Percentiles rank a stretch among this genome's conserved stretches.
Evolutionary conservation across 768 basidiomycete species (phyloP).

Genomic region (Rubroboletus satanas): DNA sequence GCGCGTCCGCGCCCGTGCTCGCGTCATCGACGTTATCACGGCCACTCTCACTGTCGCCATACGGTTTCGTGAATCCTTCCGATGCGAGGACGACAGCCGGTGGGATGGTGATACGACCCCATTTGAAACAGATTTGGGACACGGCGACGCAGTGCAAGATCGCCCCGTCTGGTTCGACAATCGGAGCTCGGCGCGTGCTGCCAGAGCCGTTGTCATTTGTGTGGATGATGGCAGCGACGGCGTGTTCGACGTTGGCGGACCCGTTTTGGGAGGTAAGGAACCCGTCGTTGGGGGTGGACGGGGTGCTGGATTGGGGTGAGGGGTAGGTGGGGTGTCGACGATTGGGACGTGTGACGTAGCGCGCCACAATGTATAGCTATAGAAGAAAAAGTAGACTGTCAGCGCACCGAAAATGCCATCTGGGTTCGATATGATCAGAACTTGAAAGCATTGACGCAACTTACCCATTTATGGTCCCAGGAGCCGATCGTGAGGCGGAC

Average conservation of each 20-base stretch:
- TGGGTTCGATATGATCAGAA: neutral
- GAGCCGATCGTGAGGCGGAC: constrained; percentile 50
- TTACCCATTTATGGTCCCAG: constrained; percentile 82
- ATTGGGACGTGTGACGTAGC: constrained; percentile 56
- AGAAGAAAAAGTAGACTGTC: neutral
- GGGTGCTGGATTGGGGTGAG: constrained; percentile 27
- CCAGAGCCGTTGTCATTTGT: neutral
- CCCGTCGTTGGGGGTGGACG: constrained; percentile 18
- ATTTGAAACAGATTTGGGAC: constrained; percentile 65
- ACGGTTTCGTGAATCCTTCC: constrained; percentile 49
- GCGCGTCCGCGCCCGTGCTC: constrained; percentile 2
- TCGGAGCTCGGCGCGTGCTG: neutral
- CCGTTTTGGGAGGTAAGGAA: neutral
- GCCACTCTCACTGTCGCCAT: neutral
- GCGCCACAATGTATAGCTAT: constrained; percentile 60
- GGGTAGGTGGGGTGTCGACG: neutral
- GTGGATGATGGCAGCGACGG: constrained; percentile 9
- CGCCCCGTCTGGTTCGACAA: constrained; percentile 45
- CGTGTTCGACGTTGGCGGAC: constrained; percentile 11
- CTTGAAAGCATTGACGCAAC: constrained; percentile 15
- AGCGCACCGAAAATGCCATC: neutral
- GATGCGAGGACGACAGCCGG: constrained; percentile 57
- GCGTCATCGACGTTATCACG: neutral
- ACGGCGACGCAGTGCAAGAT: constrained; percentile 60
- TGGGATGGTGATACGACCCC: constrained; percentile 68